Evolutionary conservation across 2,329 filamentous ascomycete genomes (phyloP).

Genomic region (Ramularia endophylla): DNA sequence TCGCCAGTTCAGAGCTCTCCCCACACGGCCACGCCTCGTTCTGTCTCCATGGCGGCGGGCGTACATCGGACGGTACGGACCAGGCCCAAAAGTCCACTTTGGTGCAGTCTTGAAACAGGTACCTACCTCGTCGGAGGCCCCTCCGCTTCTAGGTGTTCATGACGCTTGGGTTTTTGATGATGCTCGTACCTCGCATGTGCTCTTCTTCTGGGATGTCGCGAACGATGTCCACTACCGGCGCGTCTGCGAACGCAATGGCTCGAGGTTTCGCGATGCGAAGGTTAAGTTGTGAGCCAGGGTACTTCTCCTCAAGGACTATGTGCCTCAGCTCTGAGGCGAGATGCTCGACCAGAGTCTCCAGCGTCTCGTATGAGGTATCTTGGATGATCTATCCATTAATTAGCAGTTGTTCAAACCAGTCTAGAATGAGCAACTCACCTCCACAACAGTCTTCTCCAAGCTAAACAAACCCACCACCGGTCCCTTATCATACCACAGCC

Average conservation of each 20-base stretch:
- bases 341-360: conserved; percentile 45
- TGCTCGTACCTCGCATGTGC: too few species aligned
- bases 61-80: too few species aligned
- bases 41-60: too few species aligned
- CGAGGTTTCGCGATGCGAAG: conserved; percentile 66
- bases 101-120: too few species aligned
- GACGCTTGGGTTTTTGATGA: conserved; percentile 7
- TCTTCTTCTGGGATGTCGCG: conserved; percentile 12
- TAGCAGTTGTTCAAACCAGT: background rate
- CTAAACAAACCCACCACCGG: conserved; percentile 38
- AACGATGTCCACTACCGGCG: conserved; percentile 58
- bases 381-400: conserved; percentile 33
- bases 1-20: too few species aligned
- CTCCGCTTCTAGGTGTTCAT: conserved; percentile 4
- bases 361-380: conserved; percentile 40
- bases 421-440: conserved; percentile 43
- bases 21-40: too few species aligned
- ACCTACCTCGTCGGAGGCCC: too few species aligned
- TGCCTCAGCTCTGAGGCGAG: conserved; percentile 34
- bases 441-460: conserved; percentile 56
- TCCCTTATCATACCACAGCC: conserved; percentile 24
- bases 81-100: too few species aligned
- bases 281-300: conserved; percentile 48
- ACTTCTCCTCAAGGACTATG: conserved; percentile 26
- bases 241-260: conserved; percentile 66